phyloP scores from a whole-genome alignment of 2,329 filamentous ascomycete species.

The Fusarium luffae region DNA sequence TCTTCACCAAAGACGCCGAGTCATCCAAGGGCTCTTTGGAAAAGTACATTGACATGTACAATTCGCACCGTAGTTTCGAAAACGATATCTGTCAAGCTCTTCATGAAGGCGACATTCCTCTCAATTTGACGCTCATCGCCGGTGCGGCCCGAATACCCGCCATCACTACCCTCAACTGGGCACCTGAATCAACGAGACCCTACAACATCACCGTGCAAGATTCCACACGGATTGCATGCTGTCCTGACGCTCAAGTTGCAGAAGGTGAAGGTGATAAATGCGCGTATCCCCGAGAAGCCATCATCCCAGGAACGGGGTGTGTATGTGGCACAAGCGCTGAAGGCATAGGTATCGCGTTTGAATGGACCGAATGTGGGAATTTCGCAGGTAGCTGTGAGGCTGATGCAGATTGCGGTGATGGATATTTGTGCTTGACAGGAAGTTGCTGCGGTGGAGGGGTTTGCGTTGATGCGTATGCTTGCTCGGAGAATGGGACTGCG shows the following conservation, averaged over 20 bases:
- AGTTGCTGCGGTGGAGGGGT: conserved; percentile 52
- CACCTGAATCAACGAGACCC: conserved; percentile 39
- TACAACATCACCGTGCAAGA: conserved; percentile 53
- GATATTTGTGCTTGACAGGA: conserved; percentile 49
- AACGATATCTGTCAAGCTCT: conserved; percentile 52
- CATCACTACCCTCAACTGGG: conserved; percentile 47
- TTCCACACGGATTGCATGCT: conserved; percentile 49
- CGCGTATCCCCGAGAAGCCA: conserved; percentile 48
- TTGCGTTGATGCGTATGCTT: conserved; percentile 52
- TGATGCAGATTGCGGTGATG: conserved; percentile 40
- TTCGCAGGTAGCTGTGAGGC: conserved; percentile 47
- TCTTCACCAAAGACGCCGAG: conserved; percentile 44
- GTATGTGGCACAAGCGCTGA: conserved; percentile 49
- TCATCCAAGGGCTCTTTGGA: conserved; percentile 43
- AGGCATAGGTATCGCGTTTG: conserved; percentile 47
- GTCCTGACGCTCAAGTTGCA: conserved; percentile 44
- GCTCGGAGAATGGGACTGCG: conserved; percentile 49
- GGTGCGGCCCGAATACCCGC: conserved; percentile 46
- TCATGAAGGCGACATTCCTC: conserved; percentile 47
- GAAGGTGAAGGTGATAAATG: conserved; percentile 37
- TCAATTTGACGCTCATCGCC: conserved; percentile 50
- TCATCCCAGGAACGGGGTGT: conserved; percentile 48
- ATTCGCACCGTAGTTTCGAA: conserved; percentile 44
- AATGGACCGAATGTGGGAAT: conserved; percentile 50
- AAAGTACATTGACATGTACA: conserved; percentile 50